Evolutionary conservation across 768 basidiomycete species (phyloP).

Genomic region (Candolleomyces efflorescens): DNA sequence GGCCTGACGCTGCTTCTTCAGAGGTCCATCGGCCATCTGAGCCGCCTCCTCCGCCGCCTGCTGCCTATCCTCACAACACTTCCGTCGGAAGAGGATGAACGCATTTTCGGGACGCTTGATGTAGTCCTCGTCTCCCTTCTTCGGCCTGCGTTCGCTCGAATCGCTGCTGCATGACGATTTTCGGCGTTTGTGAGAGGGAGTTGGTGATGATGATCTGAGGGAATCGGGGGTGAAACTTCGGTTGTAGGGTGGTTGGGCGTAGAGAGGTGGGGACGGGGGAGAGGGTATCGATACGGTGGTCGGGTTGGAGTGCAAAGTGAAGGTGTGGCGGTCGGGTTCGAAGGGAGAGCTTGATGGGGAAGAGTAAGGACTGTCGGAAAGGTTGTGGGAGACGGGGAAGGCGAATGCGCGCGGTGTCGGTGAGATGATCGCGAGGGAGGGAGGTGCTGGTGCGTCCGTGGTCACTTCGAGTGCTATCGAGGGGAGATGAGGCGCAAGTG

Average conservation of each 20-base stretch:
- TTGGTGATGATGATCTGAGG: conserved; percentile 30
- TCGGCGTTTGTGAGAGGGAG: conserved; percentile 43
- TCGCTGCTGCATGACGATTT: conserved; percentile 46
- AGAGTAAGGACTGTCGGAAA: conserved; percentile 65
- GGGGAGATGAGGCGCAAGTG: conserved; percentile 12
- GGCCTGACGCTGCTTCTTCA: conserved; percentile 68
- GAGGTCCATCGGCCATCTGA: conserved; percentile 29
- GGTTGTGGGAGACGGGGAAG: conserved; percentile 57
- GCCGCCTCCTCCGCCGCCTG: conserved; percentile 46
- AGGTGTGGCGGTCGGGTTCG: conserved; percentile 53
- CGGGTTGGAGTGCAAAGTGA: conserved; percentile 3
- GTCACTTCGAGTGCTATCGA: conserved; percentile 76
- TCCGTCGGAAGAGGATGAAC: conserved; percentile 79
- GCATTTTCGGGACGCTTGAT: conserved; percentile 83
- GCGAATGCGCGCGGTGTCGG: conserved; percentile 70
- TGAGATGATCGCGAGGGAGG: conserved; percentile 57
- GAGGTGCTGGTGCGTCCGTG: conserved; percentile 54
- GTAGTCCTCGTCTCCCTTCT: conserved; percentile 78
- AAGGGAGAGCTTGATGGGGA: conserved; percentile 70
- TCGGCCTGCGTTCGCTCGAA: conserved; percentile 51
- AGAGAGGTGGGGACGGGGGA: background rate
- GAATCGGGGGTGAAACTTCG: conserved; percentile 42
- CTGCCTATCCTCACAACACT: conserved; percentile 72
- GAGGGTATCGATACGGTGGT: conserved; percentile 11
- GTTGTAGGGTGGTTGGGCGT: conserved; percentile 23